Evolutionary conservation across 768 basidiomycete genomes (phyloP).

Genomic region (Multifurca ochricompacta): DNA sequence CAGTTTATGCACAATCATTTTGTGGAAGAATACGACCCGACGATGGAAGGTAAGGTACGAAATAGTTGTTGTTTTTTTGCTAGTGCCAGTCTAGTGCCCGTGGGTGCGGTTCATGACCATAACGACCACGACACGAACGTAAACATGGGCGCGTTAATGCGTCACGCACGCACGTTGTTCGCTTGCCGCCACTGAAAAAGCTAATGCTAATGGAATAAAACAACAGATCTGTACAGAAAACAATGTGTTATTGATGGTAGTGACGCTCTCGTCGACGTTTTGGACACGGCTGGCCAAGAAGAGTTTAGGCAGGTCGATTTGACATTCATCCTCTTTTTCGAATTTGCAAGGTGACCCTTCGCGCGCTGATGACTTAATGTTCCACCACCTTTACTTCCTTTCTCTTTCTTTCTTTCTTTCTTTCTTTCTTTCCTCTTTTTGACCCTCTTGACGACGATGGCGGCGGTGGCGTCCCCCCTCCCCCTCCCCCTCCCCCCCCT

Average conservation of each 20-base stretch:
- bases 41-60: constrained; percentile 66
- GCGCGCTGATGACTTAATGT: no score
- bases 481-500: background rate
- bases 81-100: no score
- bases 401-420: background rate
- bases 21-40: constrained; percentile 90
- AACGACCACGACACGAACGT: no score
- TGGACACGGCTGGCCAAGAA: constrained; percentile 97
- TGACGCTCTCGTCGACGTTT: constrained; percentile 91
- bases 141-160: no score
- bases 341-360: background rate
- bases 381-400: background rate
- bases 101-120: no score
- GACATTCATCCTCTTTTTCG: background rate
- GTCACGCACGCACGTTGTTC: constrained; percentile 14
- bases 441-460: no score
- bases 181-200: constrained; percentile 15
- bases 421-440: background rate
- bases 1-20: constrained; percentile 97
- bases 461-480: no score
- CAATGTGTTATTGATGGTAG: constrained; percentile 96
- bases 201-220: background rate
- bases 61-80: no score
- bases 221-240: constrained; percentile 86
- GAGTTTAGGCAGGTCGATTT: constrained; percentile 88